Conservation (phyloP, 371 early-diverging fungal genomes). For the Coemansia sp. region DNA sequence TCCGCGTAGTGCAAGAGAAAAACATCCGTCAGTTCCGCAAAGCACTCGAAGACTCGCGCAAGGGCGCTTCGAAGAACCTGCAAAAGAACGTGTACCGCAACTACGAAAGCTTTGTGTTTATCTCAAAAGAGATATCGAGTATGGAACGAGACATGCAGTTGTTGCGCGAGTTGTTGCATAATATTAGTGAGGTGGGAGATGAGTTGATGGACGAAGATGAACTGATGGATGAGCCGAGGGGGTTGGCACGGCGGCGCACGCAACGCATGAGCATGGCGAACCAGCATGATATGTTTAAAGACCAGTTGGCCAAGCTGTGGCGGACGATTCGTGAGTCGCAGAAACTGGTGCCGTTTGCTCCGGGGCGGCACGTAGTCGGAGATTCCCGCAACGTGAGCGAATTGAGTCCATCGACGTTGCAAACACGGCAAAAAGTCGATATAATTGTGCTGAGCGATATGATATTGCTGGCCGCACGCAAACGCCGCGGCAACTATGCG, state of each 20-base stretch:
- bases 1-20: conserved; percentile 35
- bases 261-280: conserved; percentile 53
- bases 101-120: conserved; percentile 91
- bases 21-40: conserved; percentile 51
- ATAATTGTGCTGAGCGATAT: conserved; percentile 80
- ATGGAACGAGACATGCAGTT: conserved; percentile 70
- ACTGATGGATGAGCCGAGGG: conserved; percentile 16
- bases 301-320: conserved; percentile 51
- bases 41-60: conserved; percentile 71
- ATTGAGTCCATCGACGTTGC: conserved; percentile 72
- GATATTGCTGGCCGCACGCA: conserved; percentile 73
- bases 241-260: conserved; percentile 38
- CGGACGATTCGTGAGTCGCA: conserved; percentile 54
- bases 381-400: conserved; percentile 77
- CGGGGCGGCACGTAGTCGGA: conserved; percentile 75
- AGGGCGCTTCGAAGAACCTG: conserved; percentile 75
- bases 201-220: conserved; percentile 54
- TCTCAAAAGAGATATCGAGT: conserved; percentile 87
- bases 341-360: conserved; percentile 74
- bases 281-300: conserved; percentile 52
- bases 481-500: conserved; percentile 69
- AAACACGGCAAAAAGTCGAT: conserved; percentile 74
- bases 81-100: conserved; percentile 91
- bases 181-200: conserved; percentile 59
- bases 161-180: conserved; percentile 60